Evolutionary conservation across 129 eudicot species (phyloP).

Genomic region (Mikania micrantha): DNA sequence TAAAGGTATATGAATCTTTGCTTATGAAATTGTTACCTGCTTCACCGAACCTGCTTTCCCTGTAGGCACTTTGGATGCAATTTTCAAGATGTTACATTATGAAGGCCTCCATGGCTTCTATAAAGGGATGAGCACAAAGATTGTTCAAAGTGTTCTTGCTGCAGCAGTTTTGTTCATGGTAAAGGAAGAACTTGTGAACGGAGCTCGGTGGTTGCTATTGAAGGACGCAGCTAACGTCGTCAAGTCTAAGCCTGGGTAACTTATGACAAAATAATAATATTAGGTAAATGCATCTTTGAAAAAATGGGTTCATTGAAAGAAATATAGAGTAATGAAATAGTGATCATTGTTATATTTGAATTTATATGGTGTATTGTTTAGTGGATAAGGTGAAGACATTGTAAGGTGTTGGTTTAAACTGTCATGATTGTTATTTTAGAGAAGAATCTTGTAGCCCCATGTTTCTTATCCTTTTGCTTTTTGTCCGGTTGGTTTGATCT

Average conservation of each 20-base stretch:
- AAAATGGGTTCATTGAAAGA: slow-evolving; percentile 12
- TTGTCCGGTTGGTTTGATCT: slow-evolving; percentile 1
- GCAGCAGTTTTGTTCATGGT: slow-evolving; percentile 96
- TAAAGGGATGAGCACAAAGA: slow-evolving; percentile 93
- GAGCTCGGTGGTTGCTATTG: slow-evolving; percentile 65
- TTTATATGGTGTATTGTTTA: slow-evolving; percentile 14
- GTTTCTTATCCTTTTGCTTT: slow-evolving; percentile 15
- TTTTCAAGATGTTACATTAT: slow-evolving; percentile 74
- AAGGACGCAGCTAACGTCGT: slow-evolving; percentile 34
- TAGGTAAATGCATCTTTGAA: background rate
- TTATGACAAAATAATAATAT: background rate
- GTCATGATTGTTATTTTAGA: slow-evolving; percentile 15
- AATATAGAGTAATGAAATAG: slow-evolving; percentile 6
- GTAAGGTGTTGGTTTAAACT: slow-evolving; percentile 26
- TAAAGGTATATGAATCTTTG: slow-evolving; percentile 39
- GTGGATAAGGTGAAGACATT: slow-evolving; percentile 23
- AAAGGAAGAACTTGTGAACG: slow-evolving; percentile 86
- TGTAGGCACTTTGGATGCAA: slow-evolving; percentile 81
- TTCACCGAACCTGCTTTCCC: background rate
- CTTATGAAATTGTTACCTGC: background rate
- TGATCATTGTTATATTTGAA: slow-evolving; percentile 19
- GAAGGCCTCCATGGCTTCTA: slow-evolving; percentile 85
- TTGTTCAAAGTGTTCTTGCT: slow-evolving; percentile 93
- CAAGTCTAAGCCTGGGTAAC: slow-evolving; percentile 19
- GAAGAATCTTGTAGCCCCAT: slow-evolving; percentile 25